These are phyloP conservation scores for Leccinum subrobustum DNA, from an alignment of 1,284 basidiomycete species.

Conservation along the genomic window DNA sequence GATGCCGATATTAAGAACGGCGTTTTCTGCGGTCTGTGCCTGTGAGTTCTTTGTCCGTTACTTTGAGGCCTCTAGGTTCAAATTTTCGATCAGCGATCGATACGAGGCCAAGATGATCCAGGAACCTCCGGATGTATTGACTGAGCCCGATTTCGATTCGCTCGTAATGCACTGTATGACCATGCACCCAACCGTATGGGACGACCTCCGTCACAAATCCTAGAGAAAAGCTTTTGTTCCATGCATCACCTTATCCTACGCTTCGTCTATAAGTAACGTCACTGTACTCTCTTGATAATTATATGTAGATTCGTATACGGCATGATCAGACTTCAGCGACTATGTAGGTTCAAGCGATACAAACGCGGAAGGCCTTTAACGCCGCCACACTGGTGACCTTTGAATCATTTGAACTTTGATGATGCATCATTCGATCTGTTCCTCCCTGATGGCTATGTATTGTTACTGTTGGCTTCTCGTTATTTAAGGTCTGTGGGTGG, in stretches of 20 bases:
- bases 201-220: slow-evolving; percentile 24
- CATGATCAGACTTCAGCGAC: slow-evolving; percentile 10
- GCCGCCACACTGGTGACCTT: too few relatives aligned
- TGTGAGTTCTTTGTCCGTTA: slow-evolving; percentile 37
- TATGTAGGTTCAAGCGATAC: not conserved
- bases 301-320: slow-evolving; percentile 3
- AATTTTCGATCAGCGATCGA: slow-evolving; percentile 31
- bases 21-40: slow-evolving; percentile 49
- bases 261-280: slow-evolving; percentile 10
- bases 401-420: too few relatives aligned
- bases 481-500: too few relatives aligned
- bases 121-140: slow-evolving; percentile 34
- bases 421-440: too few relatives aligned
- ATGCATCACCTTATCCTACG: slow-evolving; percentile 11
- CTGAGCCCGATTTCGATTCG: slow-evolving; percentile 28
- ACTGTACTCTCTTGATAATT: slow-evolving; percentile 22
- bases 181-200: slow-evolving; percentile 31
- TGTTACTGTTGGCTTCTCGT: too few relatives aligned
- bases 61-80: not conserved
- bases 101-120: slow-evolving; percentile 27
- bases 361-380: too few relatives aligned
- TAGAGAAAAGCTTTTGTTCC: not conserved
- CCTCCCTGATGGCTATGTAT: too few relatives aligned
- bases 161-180: slow-evolving; percentile 35
- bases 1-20: slow-evolving; percentile 39